Conservation (phyloP, 495 filamentous ascomycete species). For the Neurospora sp. region DNA sequence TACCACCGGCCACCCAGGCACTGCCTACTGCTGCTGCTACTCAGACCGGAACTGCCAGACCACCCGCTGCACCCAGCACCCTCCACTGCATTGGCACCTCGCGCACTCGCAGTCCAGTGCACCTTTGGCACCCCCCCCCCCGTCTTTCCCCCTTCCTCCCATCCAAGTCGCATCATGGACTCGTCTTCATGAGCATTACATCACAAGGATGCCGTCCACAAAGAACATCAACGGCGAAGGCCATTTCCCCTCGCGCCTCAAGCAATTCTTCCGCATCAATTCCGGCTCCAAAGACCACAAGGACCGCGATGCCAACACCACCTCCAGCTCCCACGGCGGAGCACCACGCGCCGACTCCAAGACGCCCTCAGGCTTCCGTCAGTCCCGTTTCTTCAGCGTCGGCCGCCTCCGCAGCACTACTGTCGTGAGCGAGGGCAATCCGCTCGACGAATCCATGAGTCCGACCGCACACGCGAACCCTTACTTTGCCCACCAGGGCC, state of each 20-base stretch:
- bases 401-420: conserved; percentile 73
- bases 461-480: conserved; percentile 94
- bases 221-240: conserved; percentile 34
- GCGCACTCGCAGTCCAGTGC: conserved; percentile 2
- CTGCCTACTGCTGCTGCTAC: neutral
- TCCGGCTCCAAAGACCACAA: conserved; percentile 32
- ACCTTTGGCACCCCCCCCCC: neutral
- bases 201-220: conserved; percentile 26
- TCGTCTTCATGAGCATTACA: conserved; percentile 18
- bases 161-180: conserved; percentile 19
- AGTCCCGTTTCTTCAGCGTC: conserved; percentile 74
- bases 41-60: neutral
- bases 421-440: conserved; percentile 87
- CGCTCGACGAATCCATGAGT: conserved; percentile 76
- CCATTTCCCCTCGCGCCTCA: conserved; percentile 82
- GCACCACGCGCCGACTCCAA: conserved; percentile 40
- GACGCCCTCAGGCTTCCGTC: conserved; percentile 51
- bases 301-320: conserved; percentile 28
- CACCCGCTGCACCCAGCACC: neutral
- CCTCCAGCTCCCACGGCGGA: conserved; percentile 9
- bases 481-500: conserved; percentile 95
- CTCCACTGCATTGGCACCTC: neutral
- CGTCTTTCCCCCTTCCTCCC: conserved; percentile 4
- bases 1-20: conserved; percentile 1
- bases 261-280: conserved; percentile 97